Conservation (phyloP, 2,329 filamentous ascomycete species). For the Phaeomoniella chlamydospora region DNA sequence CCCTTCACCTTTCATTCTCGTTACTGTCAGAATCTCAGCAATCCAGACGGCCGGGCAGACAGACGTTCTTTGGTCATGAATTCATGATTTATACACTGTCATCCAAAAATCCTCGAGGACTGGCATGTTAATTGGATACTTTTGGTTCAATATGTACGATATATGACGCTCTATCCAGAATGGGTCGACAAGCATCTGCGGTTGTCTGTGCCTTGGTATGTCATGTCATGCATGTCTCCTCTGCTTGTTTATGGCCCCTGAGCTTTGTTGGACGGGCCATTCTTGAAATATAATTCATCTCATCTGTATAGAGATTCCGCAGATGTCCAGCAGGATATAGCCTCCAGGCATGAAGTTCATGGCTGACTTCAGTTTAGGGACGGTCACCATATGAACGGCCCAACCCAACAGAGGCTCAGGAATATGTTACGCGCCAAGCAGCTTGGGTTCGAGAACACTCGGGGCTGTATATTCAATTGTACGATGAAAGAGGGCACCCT, state of each 20-base stretch:
- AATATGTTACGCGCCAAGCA: conserved; percentile 9
- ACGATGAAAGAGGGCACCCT: conserved; percentile 31
- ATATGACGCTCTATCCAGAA: too few relatives aligned
- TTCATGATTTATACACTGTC: too few relatives aligned
- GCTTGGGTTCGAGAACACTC: conserved; percentile 16
- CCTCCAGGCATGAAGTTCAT: neutral
- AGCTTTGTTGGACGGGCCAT: conserved; percentile 1
- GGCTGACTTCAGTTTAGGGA: conserved; percentile 20
- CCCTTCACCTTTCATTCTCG: too few relatives aligned
- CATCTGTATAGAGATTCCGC: neutral
- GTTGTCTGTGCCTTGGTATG: neutral
- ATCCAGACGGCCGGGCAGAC: too few relatives aligned
- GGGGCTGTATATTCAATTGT: conserved; percentile 30
- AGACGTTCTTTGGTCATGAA: too few relatives aligned
- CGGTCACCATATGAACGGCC: conserved; percentile 30
- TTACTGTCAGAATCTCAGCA: too few relatives aligned
- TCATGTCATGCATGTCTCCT: neutral
- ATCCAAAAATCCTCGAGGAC: too few relatives aligned
- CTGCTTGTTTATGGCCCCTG: neutral
- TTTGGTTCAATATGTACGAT: too few relatives aligned
- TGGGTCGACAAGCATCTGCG: neutral
- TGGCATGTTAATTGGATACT: too few relatives aligned
- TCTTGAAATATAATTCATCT: neutral
- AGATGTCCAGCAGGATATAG: conserved; percentile 2
- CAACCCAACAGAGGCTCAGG: conserved; percentile 13